phyloP scores from a whole-genome alignment of 1,284 basidiomycete genomes.

The Omphalotus olearius region DNA sequence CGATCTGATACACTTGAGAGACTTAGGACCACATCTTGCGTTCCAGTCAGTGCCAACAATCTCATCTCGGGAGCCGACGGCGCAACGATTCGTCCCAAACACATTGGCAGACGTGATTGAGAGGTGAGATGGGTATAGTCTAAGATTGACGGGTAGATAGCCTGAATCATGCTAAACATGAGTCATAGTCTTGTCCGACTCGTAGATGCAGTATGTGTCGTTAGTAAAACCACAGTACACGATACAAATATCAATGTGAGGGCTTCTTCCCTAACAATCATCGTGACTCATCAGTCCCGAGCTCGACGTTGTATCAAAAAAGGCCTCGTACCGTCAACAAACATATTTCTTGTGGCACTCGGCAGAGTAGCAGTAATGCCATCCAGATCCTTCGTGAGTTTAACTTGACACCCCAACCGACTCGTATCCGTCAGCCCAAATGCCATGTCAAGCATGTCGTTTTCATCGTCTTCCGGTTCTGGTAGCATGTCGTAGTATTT shows the following conservation, averaged over 20 bases:
- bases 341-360: constrained; percentile 95
- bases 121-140: too few relatives aligned
- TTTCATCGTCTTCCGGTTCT: constrained; percentile 96
- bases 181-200: too few relatives aligned
- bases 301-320: not conserved
- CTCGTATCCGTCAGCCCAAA: constrained; percentile 96
- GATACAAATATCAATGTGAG: constrained; percentile 15
- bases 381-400: constrained; percentile 78
- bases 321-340: constrained; percentile 73
- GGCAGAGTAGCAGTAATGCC: constrained; percentile 88
- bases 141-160: too few relatives aligned
- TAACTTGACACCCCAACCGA: constrained; percentile 80
- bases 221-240: not conserved
- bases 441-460: constrained; percentile 97
- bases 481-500: constrained; percentile 83
- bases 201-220: too few relatives aligned
- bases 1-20: too few relatives aligned
- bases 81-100: too few relatives aligned
- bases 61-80: too few relatives aligned
- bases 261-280: constrained; percentile 22
- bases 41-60: too few relatives aligned
- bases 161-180: too few relatives aligned
- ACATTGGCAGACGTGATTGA: too few relatives aligned
- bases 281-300: not conserved
- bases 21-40: too few relatives aligned